Base-by-base conservation (phyloP, 768 basidiomycete genomes). In the Lepiota brunneoincarnata region DNA sequence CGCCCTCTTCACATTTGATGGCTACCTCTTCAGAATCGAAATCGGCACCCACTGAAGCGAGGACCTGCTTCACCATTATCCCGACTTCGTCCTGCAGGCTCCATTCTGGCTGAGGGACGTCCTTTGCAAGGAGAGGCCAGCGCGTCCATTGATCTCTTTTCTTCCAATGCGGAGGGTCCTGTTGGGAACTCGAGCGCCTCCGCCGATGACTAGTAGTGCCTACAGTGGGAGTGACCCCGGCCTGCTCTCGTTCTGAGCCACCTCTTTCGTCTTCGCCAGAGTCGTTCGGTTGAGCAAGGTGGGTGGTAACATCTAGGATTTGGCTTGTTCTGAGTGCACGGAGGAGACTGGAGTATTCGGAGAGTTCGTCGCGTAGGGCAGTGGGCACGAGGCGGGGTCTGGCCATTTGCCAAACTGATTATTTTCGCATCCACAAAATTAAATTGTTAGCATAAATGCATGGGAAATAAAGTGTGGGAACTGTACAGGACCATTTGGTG, bases 41-140 rank as follows among this genome's bases (percentile, higher is more conserved):
- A 66, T 57, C 9, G 35, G 39, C 17, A 60, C 50, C 15, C 49
- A 59, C 9, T 59, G 31, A 39, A 62, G 62, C 15, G 56, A 76
- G 55, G 24, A 69, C 65, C 11, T 72, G 65, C 17, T 73, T 67
- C 4, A 76, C 75, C 26, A 90, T 61, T 2, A 73, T 64, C 18
- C 67, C 66, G 7, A 91, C 74, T 67, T 91, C 90, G 58, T 91
- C 89, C 43, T 83, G 76, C 18, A 92, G 69, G 7, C 69, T 69
- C 84, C 85, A 91, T 67, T 89, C 83, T 1, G 90, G 88, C 7
- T 79, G 70, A 20, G 76, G 72, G 14, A 88, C 77, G 60, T 91
- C 87, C 14, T 73, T 71, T 2, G 74, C 60, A 15, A 82, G 75
- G 47, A 91, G 76, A 1, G 90, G 90, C 90, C 90, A 92, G 6